Conservation (phyloP, 352 stramenopile genomes). For the Globisporangium paddicum region DNA sequence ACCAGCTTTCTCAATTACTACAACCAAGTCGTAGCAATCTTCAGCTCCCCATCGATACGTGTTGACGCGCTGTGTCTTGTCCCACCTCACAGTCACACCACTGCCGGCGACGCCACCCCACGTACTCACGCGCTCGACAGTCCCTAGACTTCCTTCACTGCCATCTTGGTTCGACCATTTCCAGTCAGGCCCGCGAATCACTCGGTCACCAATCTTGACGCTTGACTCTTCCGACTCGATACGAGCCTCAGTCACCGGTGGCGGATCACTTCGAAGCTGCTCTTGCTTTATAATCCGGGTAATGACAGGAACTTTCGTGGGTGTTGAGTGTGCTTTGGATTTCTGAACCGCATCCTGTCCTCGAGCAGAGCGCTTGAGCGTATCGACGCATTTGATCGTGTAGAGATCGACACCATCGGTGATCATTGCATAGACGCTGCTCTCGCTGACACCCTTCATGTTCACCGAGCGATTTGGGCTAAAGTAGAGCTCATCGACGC, state of each 20-base stretch:
- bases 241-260: slow-evolving; percentile 6
- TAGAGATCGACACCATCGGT: slow-evolving; percentile 55
- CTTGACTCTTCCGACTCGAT: slow-evolving; percentile 5
- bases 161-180: slow-evolving; percentile 83
- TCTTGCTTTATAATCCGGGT: slow-evolving; percentile 9
- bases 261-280: slow-evolving; percentile 2
- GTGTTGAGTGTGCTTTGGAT: slow-evolving; percentile 8
- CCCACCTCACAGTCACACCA: slow-evolving; percentile 75
- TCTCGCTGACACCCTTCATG: slow-evolving; percentile 36
- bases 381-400: slow-evolving; percentile 64
- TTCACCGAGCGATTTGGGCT: slow-evolving; percentile 28
- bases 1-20: slow-evolving; percentile 56
- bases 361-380: slow-evolving; percentile 28
- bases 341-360: slow-evolving; percentile 30
- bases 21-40: slow-evolving; percentile 68
- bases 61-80: slow-evolving; percentile 81
- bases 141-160: slow-evolving; percentile 51
- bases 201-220: slow-evolving; percentile 62
- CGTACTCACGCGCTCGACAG: slow-evolving; percentile 70
- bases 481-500: slow-evolving; percentile 57
- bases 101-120: slow-evolving; percentile 75
- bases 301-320: background rate
- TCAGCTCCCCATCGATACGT: slow-evolving; percentile 80
- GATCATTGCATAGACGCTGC: slow-evolving; percentile 71
- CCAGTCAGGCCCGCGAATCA: slow-evolving; percentile 71